A percentile compares a stretch with the other conserved stretches of the same genome.
phyloP scores from a whole-genome alignment of 192 early-diverging fungal species.

The Rhizophagus sp. region DNA sequence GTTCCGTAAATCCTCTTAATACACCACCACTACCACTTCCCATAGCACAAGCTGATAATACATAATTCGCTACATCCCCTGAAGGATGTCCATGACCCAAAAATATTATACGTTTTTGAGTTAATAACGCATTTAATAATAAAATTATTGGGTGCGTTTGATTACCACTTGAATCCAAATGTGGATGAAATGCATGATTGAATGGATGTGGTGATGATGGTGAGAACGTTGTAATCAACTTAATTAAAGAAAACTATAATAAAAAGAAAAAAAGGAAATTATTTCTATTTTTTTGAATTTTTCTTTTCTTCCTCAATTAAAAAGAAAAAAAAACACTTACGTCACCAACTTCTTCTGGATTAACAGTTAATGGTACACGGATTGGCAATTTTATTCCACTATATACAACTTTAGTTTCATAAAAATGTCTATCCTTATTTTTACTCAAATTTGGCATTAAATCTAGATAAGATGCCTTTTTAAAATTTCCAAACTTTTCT shows the following conservation, averaged over 20 bases:
- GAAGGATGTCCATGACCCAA: constrained; percentile 87
- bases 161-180: constrained; percentile 82
- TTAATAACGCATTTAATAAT: constrained; percentile 85
- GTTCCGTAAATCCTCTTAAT: constrained; percentile 79
- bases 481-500: constrained; percentile 29
- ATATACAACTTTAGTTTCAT: constrained; percentile 84
- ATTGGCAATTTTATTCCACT: constrained; percentile 84
- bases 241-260: constrained; percentile 76
- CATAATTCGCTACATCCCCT: constrained; percentile 91
- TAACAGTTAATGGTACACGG: constrained; percentile 83
- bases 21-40: constrained; percentile 90
- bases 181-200: constrained; percentile 73
- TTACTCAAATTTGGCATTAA: constrained; percentile 41
- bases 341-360: constrained; percentile 90
- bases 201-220: constrained; percentile 47
- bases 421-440: constrained; percentile 87
- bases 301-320: not conserved
- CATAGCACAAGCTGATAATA: constrained; percentile 85
- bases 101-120: constrained; percentile 93
- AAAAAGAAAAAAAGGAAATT: not conserved
- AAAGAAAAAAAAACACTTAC: constrained; percentile 49
- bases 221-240: constrained; percentile 77
- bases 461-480: constrained; percentile 54
- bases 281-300: not conserved
- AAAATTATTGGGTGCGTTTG: constrained; percentile 86